Conservation (phyloP, 1,284 basidiomycete genomes). For the Puccinia coronata region DNA sequence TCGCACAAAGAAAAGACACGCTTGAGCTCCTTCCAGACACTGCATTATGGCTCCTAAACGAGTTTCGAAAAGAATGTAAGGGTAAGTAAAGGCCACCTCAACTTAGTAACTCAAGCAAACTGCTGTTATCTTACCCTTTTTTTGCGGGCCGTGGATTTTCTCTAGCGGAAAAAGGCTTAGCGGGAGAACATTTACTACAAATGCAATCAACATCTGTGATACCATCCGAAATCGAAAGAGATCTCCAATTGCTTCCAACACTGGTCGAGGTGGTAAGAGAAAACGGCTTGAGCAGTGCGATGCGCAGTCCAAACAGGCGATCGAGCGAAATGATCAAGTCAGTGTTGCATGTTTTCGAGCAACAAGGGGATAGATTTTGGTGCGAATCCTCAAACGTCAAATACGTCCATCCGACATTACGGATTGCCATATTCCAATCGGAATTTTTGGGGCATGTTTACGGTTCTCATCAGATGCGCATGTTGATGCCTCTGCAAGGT, state of each 20-base stretch:
- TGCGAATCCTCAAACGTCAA: not conserved
- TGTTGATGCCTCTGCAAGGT: not conserved
- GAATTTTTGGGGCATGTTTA: not conserved
- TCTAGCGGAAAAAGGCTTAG: too few relatives aligned
- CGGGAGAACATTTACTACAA: too few relatives aligned
- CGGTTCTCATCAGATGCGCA: not conserved
- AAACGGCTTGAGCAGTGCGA: too few relatives aligned
- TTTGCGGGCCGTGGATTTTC: too few relatives aligned
- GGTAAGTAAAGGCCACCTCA: too few relatives aligned
- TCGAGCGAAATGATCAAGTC: not conserved
- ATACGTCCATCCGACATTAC: not conserved
- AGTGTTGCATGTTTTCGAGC: not conserved
- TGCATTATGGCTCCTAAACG: not conserved
- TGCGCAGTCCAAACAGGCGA: too few relatives aligned
- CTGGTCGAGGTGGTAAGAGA: too few relatives aligned
- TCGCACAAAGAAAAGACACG: not conserved
- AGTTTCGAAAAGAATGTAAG: not conserved
- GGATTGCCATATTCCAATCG: not conserved
- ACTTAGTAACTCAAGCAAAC: too few relatives aligned
- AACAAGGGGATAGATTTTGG: not conserved
- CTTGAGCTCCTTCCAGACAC: not conserved
- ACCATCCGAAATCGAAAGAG: too few relatives aligned
- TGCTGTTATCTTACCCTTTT: too few relatives aligned
- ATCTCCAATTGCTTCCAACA: too few relatives aligned
- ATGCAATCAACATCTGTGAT: too few relatives aligned